phyloP scores from a whole-genome alignment of 208 protist species.

The Chromosphaera perkinsii region DNA sequence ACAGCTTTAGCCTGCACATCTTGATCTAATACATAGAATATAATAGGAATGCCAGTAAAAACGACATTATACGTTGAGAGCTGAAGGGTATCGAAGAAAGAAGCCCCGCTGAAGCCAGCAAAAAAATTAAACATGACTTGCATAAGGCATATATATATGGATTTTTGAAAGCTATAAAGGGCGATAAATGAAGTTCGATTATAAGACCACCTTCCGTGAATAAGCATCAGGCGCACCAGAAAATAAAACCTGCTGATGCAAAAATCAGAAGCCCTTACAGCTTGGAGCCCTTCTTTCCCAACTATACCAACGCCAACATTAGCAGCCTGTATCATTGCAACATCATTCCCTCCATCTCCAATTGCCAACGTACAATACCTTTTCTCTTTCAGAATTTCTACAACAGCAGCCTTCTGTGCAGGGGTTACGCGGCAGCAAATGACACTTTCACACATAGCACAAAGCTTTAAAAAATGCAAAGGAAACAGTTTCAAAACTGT shows the following conservation, averaged over 20 bases:
- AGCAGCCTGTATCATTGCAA: constrained; percentile 78
- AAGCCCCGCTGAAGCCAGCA: not conserved
- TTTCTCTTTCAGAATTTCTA: constrained; percentile 49
- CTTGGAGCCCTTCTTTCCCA: constrained; percentile 71
- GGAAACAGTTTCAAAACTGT: not conserved
- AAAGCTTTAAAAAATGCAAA: not conserved
- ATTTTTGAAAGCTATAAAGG: constrained; percentile 30
- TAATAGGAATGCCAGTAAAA: constrained; percentile 23
- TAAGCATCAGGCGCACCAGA: not conserved
- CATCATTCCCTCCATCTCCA: constrained; percentile 96
- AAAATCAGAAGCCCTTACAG: constrained; percentile 63
- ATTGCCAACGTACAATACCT: constrained; percentile 81
- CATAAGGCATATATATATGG: constrained; percentile 17
- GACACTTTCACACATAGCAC: not conserved
- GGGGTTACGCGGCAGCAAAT: constrained; percentile 68
- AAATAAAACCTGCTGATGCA: constrained; percentile 44
- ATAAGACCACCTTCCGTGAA: constrained; percentile 1
- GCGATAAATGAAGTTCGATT: constrained; percentile 19
- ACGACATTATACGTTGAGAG: constrained; percentile 20
- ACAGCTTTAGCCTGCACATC: too few species aligned
- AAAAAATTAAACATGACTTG: constrained; percentile 17
- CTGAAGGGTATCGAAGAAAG: constrained; percentile 17
- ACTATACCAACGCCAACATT: constrained; percentile 69
- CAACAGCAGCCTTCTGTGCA: constrained; percentile 58
- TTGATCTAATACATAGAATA: constrained; percentile 14